Conservation (phyloP, 2,329 filamentous ascomycete genomes). For the Verruconis gallopava region DNA sequence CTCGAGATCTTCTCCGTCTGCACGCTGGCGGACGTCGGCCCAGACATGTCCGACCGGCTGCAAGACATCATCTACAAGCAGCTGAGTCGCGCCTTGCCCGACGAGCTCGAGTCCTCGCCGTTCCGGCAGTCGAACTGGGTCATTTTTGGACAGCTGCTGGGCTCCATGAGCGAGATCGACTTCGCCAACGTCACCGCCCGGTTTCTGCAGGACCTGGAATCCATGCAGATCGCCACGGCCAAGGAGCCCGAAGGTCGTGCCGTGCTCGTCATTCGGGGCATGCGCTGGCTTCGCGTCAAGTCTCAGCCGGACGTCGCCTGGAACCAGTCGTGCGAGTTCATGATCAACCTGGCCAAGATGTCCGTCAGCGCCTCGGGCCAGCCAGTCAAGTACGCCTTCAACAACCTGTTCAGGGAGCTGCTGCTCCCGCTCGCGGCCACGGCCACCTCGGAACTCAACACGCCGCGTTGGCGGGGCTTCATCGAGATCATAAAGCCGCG, state of each 20-base stretch:
- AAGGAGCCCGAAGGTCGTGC: conserved; percentile 67
- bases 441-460: conserved; percentile 61
- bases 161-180: conserved; percentile 91
- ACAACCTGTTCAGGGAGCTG: conserved; percentile 77
- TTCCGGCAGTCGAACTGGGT: conserved; percentile 91
- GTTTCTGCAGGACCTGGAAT: conserved; percentile 70
- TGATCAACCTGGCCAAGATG: conserved; percentile 66
- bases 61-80: conserved; percentile 97
- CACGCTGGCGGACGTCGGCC: conserved; percentile 65
- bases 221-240: conserved; percentile 64
- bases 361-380: conserved; percentile 80
- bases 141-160: conserved; percentile 80
- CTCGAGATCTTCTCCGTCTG: conserved; percentile 92
- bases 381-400: conserved; percentile 86
- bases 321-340: conserved; percentile 79
- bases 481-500: conserved; percentile 65
- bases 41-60: conserved; percentile 85
- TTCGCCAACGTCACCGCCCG: conserved; percentile 72
- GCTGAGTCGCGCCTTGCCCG: conserved; percentile 74
- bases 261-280: conserved; percentile 76
- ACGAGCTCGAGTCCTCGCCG: conserved; percentile 63
- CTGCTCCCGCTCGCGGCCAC: conserved; percentile 77
- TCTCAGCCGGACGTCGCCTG: conserved; percentile 61
- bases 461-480: conserved; percentile 78
- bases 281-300: conserved; percentile 77